Base-by-base conservation (phyloP, 176 grass and related monocot genomes). In the Cymbopogon citratus region DNA sequence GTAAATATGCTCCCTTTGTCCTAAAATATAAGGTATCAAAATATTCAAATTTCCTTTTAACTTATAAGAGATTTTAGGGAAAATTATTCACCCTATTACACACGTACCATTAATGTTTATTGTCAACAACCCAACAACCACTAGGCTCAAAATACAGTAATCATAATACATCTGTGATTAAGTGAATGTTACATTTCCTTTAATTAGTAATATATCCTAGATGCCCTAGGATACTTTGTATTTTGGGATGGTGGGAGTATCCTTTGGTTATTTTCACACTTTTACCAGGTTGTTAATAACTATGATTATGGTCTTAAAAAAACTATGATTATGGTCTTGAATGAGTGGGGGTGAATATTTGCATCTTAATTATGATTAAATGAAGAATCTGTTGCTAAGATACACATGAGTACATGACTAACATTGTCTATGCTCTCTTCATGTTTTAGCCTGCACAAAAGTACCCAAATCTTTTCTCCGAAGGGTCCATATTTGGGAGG, bases 401-500 rank as follows among this genome's bases (percentile, higher is more conserved):
- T 27, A 27, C 14, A 33, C 63, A 59, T 74, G 16, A 63, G 65
- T 81, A 33, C 63, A 59, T 74, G 16, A 63, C 72, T 81, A 77
- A 85, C 26, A 38, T 29, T 81, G 26, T 89, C 59, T 40, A 66
- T 82, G 12, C 18, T 71, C 29, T 63, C 65, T 84, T 84, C 12
- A 12, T 88, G 28, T 73, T 73, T 70, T 84, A 94, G 89, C 92
- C 92, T 80, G 84, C 89, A 44, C 28, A 74, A 63, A 94, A 79
- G 44, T 91, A 79, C 79, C 89, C 92, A 3, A 81, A 66, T 79
- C 40, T 91, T 62, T 91, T 91, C 74, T 87, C 89, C 0, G 54
- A 89, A 48, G 81, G 87, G 4, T 94, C 89, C 4, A 71, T 94
- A 77, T 91, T 94, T 87, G 92, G 89, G 44, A 89, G 92, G 92